Percentiles rank a stretch among this genome's conserved stretches.
Conservation (phyloP, 2,329 filamentous ascomycete species). For the Dactylellina cionopaga region DNA sequence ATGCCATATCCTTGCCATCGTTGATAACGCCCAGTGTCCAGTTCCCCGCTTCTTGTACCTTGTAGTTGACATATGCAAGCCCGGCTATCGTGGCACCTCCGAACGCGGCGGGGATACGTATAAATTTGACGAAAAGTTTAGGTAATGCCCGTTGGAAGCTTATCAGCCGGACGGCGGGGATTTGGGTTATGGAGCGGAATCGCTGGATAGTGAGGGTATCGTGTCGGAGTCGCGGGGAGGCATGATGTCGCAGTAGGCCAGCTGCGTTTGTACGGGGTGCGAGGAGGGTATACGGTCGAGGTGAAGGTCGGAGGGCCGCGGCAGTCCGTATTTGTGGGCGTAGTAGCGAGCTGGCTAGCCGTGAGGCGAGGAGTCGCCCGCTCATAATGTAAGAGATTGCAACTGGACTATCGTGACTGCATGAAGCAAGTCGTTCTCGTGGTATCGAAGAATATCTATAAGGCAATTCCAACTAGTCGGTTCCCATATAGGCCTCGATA, state of each 20-base stretch:
- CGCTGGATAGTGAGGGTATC: constrained; percentile 41
- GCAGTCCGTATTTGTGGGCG: constrained; percentile 27
- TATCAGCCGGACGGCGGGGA: constrained; percentile 71
- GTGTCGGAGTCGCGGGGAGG: constrained; percentile 29
- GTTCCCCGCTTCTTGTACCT: constrained; percentile 83
- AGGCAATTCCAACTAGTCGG: background rate
- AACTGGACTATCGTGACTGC: constrained; percentile 39
- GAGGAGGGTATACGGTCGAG: constrained; percentile 32
- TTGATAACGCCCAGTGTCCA: constrained; percentile 80
- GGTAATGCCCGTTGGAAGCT: constrained; percentile 79
- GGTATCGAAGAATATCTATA: constrained; percentile 3
- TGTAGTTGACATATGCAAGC: constrained; percentile 93
- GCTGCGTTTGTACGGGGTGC: constrained; percentile 35
- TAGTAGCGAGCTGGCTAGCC: constrained; percentile 58
- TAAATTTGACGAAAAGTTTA: constrained; percentile 88
- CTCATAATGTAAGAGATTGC: constrained; percentile 67
- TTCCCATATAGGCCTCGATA: background rate
- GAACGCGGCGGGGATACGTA: constrained; percentile 87
- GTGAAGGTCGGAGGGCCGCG: constrained; percentile 5
- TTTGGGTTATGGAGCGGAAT: constrained; percentile 54
- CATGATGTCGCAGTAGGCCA: constrained; percentile 40
- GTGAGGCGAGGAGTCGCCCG: constrained; percentile 78
- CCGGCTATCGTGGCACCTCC: constrained; percentile 87
- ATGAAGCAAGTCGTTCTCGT: too few relatives aligned
- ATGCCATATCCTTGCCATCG: constrained; percentile 76